Base-by-base conservation (phyloP, 768 basidiomycete species). In the Daedalea quercina region DNA sequence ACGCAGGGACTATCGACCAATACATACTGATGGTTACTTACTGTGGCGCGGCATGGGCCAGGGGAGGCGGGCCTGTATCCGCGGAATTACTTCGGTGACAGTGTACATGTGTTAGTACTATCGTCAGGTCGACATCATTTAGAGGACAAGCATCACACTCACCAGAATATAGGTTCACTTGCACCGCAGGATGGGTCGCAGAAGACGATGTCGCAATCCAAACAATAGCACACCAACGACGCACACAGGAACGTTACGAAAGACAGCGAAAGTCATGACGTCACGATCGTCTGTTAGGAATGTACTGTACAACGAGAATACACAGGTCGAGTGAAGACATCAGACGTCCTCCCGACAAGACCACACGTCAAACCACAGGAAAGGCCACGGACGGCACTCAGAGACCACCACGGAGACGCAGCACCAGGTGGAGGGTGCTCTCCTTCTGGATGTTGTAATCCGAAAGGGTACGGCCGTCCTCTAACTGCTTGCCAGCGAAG, bases 391-490 rank as follows among this genome's bases (percentile, higher is more conserved):
- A 3, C 47, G 15, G 51, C 50, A 28, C 55, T 65, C 61, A 61
- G 40, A 59, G 50, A 64, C 77, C 78, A 64, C 77, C 78, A 60
- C 76, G 69, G 54, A 79, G 71, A 57, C 77, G 70, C 69, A 49
- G 75, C 71, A 66, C 76, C 51, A 52, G 63, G 35, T 65, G 63
- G 11, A 65, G 60, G 3, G 63, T 63, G 17, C 60, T 61, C 60
- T 66, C 65, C 54, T 66, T 66, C 60, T 65, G 65, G 28, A 66
- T 65, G 54, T 65, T 65, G 52, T 67, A 67, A 42, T 67, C 65
- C 0, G 64, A 67, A 15, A 67, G 61, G 2, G 64, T 65, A 22
- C 65, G 64, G 3, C 65, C 64, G 43, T 67, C 65, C 52, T 67
- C 65, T 22, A 67, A 58, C 54, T 67, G 65, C 54, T 67, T 67